Evolutionary conservation across 2,329 filamentous ascomycete genomes (phyloP), one percentile per base, ranked within the genome.

Genomic region (Beauveria pseudobassiana): DNA sequence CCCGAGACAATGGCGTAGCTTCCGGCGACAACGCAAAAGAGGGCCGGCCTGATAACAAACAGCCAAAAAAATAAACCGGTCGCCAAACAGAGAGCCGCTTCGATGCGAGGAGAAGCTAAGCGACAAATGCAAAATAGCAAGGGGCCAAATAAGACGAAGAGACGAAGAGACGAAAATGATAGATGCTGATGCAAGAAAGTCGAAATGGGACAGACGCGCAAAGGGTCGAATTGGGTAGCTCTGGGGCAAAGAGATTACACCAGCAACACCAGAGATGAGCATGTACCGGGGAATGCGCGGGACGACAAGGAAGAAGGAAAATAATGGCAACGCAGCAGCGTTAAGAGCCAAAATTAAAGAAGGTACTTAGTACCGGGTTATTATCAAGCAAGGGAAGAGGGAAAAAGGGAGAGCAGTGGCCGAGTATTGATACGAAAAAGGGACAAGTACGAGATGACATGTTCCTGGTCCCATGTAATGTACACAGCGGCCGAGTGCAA

Each of bases 161-260:
- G 30, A 38, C 28, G 9, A 42, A 22, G 20, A n/a, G 48, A 42
- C n/a, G 38, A 18, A 42, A 24, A 50, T 20, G 30, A 42, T 26
- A 12, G 48, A 57, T 57, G 53, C 38, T 22, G 38, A 38, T 45
- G 54, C 54, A 34, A 45, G 22, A 43, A 57, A 26, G 26, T 14
- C 12, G 14, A 60, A 46, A 53, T 28, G 45, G 30, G 18, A 30
- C 9, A 26, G 56, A 18, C 34, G 34, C 45, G 46, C 18, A 51
- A n/a, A 46, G 26, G 48, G 58, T 53, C 58, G 40, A 48, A 18
- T 28, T 60, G 49, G 58, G 26, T 53, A 40, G 58, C n/a, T 24
- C 26, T 24, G 58, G 58, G 50, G 14, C 49, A 54, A 48, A 48
- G 58, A 60, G 58, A 60, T 60, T 60, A 48, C 40, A 46, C 58